Conservation (phyloP, 225 moss, liverwort and hornwort species). For the Pseudoscleropodium purum region DNA sequence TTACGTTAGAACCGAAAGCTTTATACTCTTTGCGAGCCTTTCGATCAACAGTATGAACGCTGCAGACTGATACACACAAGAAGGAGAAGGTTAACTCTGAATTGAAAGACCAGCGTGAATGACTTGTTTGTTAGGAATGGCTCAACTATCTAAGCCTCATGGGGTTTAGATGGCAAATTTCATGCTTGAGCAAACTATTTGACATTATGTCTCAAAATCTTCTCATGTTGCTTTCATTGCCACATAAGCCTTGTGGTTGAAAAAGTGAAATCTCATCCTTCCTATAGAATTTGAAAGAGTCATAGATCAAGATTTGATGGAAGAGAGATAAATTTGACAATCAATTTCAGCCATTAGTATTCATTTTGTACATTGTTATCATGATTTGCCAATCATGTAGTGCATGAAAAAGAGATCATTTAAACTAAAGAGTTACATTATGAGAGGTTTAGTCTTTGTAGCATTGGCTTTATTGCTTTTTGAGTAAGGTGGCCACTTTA, state of each 20-base stretch:
- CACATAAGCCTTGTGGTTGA: background rate
- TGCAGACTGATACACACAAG: too few relatives aligned
- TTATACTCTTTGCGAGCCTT: too few relatives aligned
- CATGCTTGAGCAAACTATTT: background rate
- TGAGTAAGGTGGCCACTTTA: fast-evolving
- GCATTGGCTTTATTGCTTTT: background rate
- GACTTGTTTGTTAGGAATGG: background rate
- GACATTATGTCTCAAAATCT: background rate
- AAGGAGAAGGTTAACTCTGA: background rate
- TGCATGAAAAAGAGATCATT: background rate
- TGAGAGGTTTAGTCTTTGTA: background rate
- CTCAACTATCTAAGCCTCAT: background rate
- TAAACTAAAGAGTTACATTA: background rate
- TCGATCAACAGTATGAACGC: too few relatives aligned
- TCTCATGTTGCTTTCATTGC: background rate
- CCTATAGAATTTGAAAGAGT: background rate
- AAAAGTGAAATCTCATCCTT: background rate
- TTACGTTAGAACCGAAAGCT: background rate
- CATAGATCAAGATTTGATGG: background rate
- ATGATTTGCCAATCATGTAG: background rate
- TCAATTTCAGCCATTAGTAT: background rate
- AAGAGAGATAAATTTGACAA: background rate
- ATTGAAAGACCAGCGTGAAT: background rate
- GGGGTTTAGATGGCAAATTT: too few relatives aligned
- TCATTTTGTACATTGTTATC: fast-evolving